Evolutionary conservation across 176 grass and related monocot species (phyloP), one percentile per base, ranked within the genome.

Genomic region (Eleusine indica): DNA sequence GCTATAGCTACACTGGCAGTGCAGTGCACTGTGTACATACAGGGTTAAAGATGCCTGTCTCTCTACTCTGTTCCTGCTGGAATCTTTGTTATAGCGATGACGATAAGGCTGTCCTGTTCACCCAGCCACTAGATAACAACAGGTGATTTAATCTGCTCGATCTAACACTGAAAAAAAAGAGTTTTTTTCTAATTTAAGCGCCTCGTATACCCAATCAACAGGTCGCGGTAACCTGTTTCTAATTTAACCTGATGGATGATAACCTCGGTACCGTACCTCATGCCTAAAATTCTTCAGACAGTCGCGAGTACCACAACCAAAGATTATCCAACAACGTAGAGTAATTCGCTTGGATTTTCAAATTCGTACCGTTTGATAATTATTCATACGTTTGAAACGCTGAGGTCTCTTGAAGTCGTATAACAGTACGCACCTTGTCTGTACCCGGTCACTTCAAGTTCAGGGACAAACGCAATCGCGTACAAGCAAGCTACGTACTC

Each of bases 391-490:
- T 30, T 56, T 75, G 82, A 76, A 52, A 84, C 62, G 52, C 15
- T 12, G 40, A 17, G 81, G 5, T 74, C 60, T 58, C 51, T 2
- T 17, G 51, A 15, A 53, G 60, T 53, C 17, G 21, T 14, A 48
- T 7, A 4, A 19, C 6, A n/a, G 67, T 58, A 74, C 41, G 73
- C 18, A 40, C 57, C 21, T 54, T 29, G 21, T 60, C 15, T 83
- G 60, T 68, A 75, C 82, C 21, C 5, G 48, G 9, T 7, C 38
- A 67, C 38, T 84, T 84, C 35, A 79, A 41, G 21, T 32, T 71
- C 77, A 80, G 44, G 84, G 76, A 66, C 68, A 74, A 17, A 80
- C 19, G n/a, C 52, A 39, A 14, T 30, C 56, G 13, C 3, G 66
- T 19, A 43, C 35, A 11, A 5, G 11, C 18, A 7, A 0, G 16